These are phyloP conservation scores for Physaria fendleri DNA, from an alignment of 345 rosid species.

Conservation along the genomic window DNA sequence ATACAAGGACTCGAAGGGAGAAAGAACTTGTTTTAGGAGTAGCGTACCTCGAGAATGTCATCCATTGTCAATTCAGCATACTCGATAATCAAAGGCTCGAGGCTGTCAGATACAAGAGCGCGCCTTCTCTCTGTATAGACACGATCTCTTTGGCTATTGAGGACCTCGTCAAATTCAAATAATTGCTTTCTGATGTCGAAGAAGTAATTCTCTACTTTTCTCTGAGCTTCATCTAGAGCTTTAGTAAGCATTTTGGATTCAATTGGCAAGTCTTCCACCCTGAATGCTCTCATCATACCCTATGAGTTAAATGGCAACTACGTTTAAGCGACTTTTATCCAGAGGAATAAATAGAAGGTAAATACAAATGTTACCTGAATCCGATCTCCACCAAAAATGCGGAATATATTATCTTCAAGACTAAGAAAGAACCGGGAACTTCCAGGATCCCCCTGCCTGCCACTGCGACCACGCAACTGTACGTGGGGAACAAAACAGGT, in stretches of 20 bases:
- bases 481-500: constrained; percentile 1
- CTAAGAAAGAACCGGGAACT: constrained; percentile 96
- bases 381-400: constrained; percentile 88
- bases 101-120: constrained; percentile 81
- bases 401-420: constrained; percentile 94
- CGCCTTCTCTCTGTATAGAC: constrained; percentile 93
- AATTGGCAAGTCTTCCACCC: constrained; percentile 93
- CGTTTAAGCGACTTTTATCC: neutral
- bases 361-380: constrained; percentile 59
- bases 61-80: constrained; percentile 98
- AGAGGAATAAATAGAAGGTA: neutral
- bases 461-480: constrained; percentile 90
- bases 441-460: constrained; percentile 98
- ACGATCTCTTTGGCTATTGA: constrained; percentile 97
- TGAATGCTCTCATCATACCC: constrained; percentile 96
- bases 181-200: constrained; percentile 89
- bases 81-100: constrained; percentile 78
- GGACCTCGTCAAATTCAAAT: constrained; percentile 91
- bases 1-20: neutral
- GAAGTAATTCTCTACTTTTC: constrained; percentile 95
- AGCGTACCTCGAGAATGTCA: constrained; percentile 81
- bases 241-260: constrained; percentile 94
- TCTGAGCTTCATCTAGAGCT: constrained; percentile 94
- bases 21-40: neutral
- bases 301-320: constrained; percentile 30